Percentiles rank a stretch among this genome's conserved stretches.
Conservation (phyloP, 2,329 filamentous ascomycete species). For the Aspergillus alliaceus region DNA sequence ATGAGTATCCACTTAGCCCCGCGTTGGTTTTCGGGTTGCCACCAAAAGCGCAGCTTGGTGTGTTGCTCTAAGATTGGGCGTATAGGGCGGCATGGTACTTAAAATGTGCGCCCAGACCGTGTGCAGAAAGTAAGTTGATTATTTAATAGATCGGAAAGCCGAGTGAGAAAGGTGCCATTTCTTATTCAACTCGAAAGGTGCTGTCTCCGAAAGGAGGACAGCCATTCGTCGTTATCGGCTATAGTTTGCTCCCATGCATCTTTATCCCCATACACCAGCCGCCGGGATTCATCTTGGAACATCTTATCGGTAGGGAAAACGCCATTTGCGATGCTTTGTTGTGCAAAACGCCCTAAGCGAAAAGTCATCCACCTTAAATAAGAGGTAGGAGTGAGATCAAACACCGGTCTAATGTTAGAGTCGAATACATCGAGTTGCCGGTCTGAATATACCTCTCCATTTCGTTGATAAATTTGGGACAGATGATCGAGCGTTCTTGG, state of each 20-base stretch:
- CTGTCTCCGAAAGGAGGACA: conserved; percentile 11
- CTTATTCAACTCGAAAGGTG: background rate
- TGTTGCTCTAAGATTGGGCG: too few relatives aligned
- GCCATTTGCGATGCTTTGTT: conserved; percentile 14
- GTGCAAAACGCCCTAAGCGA: conserved; percentile 20
- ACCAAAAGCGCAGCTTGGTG: too few relatives aligned
- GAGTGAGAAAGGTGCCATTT: background rate
- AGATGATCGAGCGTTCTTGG: conserved; percentile 9
- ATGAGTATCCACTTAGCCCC: background rate
- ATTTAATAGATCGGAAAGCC: background rate
- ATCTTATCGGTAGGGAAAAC: conserved; percentile 23
- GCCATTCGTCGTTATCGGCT: conserved; percentile 18
- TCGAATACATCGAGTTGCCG: background rate
- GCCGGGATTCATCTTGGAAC: conserved; percentile 25
- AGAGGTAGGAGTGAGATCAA: background rate
- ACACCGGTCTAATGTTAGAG: background rate
- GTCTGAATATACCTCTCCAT: background rate
- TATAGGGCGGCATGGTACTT: too few relatives aligned
- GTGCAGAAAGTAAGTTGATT: background rate
- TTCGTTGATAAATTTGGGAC: conserved; percentile 9
- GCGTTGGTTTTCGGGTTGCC: too few relatives aligned
- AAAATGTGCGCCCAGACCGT: background rate
- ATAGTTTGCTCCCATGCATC: conserved; percentile 26
- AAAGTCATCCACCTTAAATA: conserved; percentile 12
- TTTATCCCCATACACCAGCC: conserved; percentile 9